A percentile compares a stretch with the other conserved stretches of the same genome.
Evolutionary conservation across 441 rosid genomes (phyloP).

Genomic region (Bocquillonia castaneifolia): DNA sequence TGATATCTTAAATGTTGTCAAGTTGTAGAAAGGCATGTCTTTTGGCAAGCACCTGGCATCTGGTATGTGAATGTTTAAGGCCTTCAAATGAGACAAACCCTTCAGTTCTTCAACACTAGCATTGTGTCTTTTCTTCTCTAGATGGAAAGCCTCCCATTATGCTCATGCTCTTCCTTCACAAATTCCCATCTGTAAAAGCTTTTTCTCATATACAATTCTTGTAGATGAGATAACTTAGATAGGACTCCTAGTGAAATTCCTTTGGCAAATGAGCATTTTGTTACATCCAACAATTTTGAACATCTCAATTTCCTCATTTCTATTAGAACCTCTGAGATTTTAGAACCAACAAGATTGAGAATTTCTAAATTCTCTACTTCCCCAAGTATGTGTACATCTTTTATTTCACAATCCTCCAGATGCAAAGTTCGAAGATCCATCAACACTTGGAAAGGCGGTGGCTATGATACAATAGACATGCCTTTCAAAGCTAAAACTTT

Average conservation of each 20-base stretch:
- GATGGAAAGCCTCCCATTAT: not conserved
- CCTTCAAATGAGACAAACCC: slow-evolving; percentile 4
- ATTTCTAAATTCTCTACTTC: slow-evolving; percentile 1
- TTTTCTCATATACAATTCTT: not conserved
- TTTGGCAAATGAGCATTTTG: not conserved
- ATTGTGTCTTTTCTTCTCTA: not conserved
- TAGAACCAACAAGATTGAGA: not conserved
- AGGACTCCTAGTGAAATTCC: not conserved
- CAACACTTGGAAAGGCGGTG: not conserved
- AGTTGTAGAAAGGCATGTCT: not conserved
- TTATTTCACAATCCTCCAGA: not conserved
- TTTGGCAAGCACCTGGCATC: slow-evolving; percentile 6
- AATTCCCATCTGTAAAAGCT: not conserved
- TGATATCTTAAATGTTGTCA: slow-evolving; percentile 6
- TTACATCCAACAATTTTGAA: not conserved
- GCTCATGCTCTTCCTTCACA: not conserved
- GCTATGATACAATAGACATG: not conserved
- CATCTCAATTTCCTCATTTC: not conserved
- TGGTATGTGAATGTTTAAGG: not conserved
- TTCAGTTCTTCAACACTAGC: not conserved
- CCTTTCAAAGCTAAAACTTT: not conserved
- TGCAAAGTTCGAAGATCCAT: not conserved
- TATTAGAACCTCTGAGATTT: not conserved
- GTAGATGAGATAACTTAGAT: not conserved
- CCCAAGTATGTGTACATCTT: not conserved